Evolutionary conservation across 1,284 basidiomycete genomes (phyloP), one percentile per base, ranked within the genome.

Genomic region (Cutaneotrichosporon curvatum): DNA sequence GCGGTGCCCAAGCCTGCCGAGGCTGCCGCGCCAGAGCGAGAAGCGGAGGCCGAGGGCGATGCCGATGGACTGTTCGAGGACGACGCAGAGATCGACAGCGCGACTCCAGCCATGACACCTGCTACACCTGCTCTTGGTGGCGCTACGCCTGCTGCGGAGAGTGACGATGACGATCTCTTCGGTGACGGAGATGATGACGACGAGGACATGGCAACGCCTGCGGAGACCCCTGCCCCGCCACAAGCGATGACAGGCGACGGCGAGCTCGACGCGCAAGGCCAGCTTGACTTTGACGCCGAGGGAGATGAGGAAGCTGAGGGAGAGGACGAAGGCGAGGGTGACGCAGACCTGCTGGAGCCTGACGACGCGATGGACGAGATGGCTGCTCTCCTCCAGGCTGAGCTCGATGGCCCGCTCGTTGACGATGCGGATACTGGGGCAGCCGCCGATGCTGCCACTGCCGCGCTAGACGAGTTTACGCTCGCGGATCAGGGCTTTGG

Each of bases 331-430:
- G 41, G 21, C 25, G 43, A 47, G 11, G 53, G 40, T 9, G 59
- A 50, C n/a, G 55, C 52, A 22, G 54, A 30, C 15, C 48, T 50
- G 33, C 45, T 35, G 6, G 45, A 44, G 22, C 51, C 33, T n/a
- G 56, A 59, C 18, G 57, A 60, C 36, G 62, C 62, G 36, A 65
- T 65, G 45, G 67, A 63, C 44, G 58, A 61, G 48, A 65, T 66
- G 64, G 62, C 65, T 3, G 55, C 55, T 31, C 50, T 67, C 30
- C 54, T 66, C 15, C 47, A 55, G 23, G 61, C 57, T 19, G 59
- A 60, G 47, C 47, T 65, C 37, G 57, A 56, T 58, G 59, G 81
- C 82, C 21, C 64, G 32, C 48, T 45, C 19, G 39, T 36, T 8
- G 48, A n/a, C 23, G 47, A 43, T 16, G 41, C 22, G 16, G 41